A percentile compares a stretch with the other conserved stretches of the same genome.
phyloP scores from a whole-genome alignment of 192 early-diverging fungal species.

The Coemansia sp. region DNA sequence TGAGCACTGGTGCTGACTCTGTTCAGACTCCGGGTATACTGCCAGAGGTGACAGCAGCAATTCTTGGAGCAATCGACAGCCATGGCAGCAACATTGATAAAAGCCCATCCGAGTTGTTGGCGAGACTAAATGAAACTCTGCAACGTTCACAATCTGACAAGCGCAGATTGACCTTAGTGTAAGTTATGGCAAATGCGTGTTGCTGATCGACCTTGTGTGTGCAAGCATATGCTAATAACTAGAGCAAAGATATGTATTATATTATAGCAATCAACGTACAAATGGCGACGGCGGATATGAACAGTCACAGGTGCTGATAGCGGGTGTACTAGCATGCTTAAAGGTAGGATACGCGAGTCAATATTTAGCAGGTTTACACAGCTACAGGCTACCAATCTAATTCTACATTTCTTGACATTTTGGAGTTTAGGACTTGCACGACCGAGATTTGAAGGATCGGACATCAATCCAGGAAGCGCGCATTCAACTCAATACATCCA shows the following conservation, averaged over 20 bases:
- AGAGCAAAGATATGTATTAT: neutral
- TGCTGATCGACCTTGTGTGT: neutral
- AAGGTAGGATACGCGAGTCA: constrained; percentile 18
- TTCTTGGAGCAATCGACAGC: neutral
- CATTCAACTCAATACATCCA: constrained; percentile 3
- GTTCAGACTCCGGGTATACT: constrained; percentile 1
- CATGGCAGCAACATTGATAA: neutral
- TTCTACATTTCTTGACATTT: neutral
- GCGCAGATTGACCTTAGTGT: neutral
- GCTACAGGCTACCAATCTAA: neutral
- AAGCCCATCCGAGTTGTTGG: neutral
- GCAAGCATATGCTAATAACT: neutral
- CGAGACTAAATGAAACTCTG: neutral
- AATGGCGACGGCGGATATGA: neutral
- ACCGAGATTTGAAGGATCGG: constrained; percentile 20
- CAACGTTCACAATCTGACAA: neutral
- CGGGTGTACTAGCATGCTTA: constrained; percentile 26
- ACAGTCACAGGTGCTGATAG: constrained; percentile 25
- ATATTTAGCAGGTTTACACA: neutral
- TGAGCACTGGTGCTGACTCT: constrained; percentile 13
- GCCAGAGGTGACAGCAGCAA: neutral
- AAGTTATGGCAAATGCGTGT: neutral
- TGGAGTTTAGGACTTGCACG: constrained; percentile 26
- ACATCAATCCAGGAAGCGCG: constrained; percentile 5
- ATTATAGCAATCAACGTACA: neutral